Conservation (phyloP, 2,329 filamentous ascomycete genomes). For the Stylonectria norvegica region DNA sequence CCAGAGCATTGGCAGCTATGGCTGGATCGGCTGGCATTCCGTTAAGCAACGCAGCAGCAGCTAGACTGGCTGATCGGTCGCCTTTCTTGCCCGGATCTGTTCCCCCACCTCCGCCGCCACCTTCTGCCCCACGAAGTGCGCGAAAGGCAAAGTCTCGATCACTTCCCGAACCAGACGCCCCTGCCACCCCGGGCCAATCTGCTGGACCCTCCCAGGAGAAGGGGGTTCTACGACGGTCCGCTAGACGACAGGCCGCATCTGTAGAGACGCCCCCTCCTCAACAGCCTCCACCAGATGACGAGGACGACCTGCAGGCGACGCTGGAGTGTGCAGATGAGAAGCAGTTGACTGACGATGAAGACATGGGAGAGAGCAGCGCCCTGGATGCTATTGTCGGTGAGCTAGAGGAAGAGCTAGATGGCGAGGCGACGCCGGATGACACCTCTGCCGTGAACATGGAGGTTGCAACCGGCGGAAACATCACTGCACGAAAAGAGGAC, state of each 20-base stretch:
- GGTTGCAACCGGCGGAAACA: slow-evolving; percentile 78
- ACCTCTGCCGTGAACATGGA: slow-evolving; percentile 90
- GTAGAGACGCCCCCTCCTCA: slow-evolving; percentile 50
- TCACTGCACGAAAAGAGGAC: slow-evolving; percentile 88
- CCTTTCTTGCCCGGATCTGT: slow-evolving; percentile 35
- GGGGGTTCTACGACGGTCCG: slow-evolving; percentile 57
- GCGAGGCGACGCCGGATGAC: slow-evolving; percentile 58
- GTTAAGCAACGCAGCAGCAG: slow-evolving; percentile 43
- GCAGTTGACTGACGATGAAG: slow-evolving; percentile 70
- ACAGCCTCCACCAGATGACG: slow-evolving; percentile 53
- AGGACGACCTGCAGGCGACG: slow-evolving; percentile 63
- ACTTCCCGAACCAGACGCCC: slow-evolving; percentile 37
- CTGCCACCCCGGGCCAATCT: slow-evolving; percentile 43
- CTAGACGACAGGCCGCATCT: slow-evolving; percentile 54
- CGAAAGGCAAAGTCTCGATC: slow-evolving; percentile 49
- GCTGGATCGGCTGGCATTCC: slow-evolving; percentile 67
- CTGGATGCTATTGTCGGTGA: slow-evolving; percentile 89
- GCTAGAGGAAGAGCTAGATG: slow-evolving; percentile 79
- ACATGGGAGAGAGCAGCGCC: slow-evolving; percentile 61
- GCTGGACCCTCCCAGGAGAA: slow-evolving; percentile 57
- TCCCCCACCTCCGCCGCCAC: slow-evolving; percentile 37
- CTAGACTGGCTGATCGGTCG: slow-evolving; percentile 45
- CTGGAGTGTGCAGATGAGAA: slow-evolving; percentile 93
- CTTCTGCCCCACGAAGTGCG: slow-evolving; percentile 43
- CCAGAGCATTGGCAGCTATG: slow-evolving; percentile 70